Conservation (phyloP, 441 rosid species). For the Eruca vesicaria region DNA sequence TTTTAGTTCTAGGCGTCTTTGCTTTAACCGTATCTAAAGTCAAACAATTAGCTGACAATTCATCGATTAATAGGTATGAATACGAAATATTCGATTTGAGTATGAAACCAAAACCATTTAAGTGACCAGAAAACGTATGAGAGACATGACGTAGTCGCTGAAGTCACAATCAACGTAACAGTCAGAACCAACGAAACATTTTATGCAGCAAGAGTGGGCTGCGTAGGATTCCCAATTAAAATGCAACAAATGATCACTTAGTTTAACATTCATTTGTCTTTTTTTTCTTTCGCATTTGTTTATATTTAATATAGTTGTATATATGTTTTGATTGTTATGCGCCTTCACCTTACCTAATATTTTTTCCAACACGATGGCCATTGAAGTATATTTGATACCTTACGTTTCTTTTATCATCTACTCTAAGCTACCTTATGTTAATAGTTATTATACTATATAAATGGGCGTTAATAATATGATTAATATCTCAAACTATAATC, state of each 20-base stretch:
- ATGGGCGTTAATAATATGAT: neutral
- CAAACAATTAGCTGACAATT: neutral
- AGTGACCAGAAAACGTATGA: conserved; percentile 10
- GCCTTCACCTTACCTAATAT: conserved; percentile 21
- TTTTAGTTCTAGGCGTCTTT: neutral
- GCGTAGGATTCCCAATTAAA: conserved; percentile 63
- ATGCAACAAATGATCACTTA: conserved; percentile 27
- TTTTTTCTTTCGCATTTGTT: conserved; percentile 13
- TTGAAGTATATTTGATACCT: conserved; percentile 5
- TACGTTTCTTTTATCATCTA: conserved; percentile 35
- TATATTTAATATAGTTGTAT: neutral
- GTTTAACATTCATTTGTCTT: conserved; percentile 9
- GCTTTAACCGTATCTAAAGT: neutral
- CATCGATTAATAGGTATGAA: neutral
- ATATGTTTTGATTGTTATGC: neutral
- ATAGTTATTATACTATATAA: neutral
- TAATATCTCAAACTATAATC: conserved; percentile 8
- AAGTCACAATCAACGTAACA: conserved; percentile 28
- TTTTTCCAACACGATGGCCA: neutral
- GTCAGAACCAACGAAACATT: neutral
- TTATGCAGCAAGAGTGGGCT: conserved; percentile 42
- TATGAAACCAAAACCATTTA: conserved; percentile 1
- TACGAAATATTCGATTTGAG: neutral
- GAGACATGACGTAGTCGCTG: conserved; percentile 37
- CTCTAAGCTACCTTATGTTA: conserved; percentile 25